A percentile compares a stretch with the other conserved stretches of the same genome.
phyloP scores from a whole-genome alignment of 139 green algal genomes.

The Chlorella sp. region DNA sequence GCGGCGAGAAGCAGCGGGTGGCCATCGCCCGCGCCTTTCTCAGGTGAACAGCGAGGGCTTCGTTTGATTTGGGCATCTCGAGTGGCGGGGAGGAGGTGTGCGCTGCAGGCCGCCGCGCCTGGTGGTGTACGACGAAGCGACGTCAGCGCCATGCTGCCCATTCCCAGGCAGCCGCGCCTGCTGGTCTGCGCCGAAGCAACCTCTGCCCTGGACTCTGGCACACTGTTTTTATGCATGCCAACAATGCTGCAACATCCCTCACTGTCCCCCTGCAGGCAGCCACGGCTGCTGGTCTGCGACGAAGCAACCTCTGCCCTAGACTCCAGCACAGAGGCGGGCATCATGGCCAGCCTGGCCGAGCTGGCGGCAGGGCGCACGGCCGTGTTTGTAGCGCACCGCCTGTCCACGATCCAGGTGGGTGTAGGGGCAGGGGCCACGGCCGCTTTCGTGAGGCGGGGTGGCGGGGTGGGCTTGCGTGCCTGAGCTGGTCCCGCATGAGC shows the following conservation, averaged over 20 bases:
- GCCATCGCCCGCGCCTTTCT: conserved; percentile 91
- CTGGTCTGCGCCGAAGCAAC: background rate
- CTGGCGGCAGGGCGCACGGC: conserved; percentile 74
- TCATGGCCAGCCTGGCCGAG: conserved; percentile 72
- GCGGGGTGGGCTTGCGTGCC: too few species aligned
- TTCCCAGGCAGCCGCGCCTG: background rate
- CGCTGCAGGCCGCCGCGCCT: background rate
- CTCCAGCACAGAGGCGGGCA: conserved; percentile 81
- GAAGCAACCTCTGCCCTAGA: conserved; percentile 90
- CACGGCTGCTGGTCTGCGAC: conserved; percentile 88
- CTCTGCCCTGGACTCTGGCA: too few species aligned
- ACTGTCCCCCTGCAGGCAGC: conserved; percentile 46
- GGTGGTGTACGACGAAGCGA: background rate
- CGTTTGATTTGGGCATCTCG: too few species aligned
- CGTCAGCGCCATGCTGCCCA: background rate
- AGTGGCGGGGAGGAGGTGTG: too few species aligned
- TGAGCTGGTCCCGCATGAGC: too few species aligned
- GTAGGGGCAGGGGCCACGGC: too few species aligned
- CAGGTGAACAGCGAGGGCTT: too few species aligned
- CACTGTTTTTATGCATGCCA: too few species aligned
- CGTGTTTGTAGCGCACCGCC: conserved; percentile 95
- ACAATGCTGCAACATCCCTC: too few species aligned
- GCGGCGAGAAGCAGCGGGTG: conserved; percentile 96
- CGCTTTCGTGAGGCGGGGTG: too few species aligned
- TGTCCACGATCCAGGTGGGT: conserved; percentile 76